Evolutionary conservation across 2,329 filamentous ascomycete genomes (phyloP).

Genomic region (Beauveria australis): DNA sequence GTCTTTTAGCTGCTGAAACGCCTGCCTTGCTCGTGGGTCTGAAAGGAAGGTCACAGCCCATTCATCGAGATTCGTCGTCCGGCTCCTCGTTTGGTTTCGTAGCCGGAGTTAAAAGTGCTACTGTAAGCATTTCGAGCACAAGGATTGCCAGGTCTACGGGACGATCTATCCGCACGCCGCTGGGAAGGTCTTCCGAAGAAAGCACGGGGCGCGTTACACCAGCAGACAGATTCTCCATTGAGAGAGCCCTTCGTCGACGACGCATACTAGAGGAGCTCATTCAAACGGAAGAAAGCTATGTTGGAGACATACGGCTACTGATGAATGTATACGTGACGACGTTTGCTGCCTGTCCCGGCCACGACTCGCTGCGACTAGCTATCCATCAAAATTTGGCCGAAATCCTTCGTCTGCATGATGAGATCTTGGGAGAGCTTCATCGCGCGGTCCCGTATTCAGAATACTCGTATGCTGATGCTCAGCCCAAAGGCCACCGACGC

Average conservation of each 20-base stretch:
- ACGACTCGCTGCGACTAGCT: conserved; percentile 52
- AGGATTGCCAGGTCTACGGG: conserved; percentile 3
- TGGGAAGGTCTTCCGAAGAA: conserved; percentile 49
- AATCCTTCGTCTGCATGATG: conserved; percentile 76
- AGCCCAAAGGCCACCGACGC: conserved; percentile 29
- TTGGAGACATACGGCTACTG: conserved; percentile 78
- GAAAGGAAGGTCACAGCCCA: background rate
- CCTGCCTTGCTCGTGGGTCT: background rate
- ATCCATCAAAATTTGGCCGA: conserved; percentile 74
- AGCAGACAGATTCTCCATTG: conserved; percentile 37
- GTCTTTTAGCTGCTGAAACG: conserved; percentile 8
- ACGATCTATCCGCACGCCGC: conserved; percentile 2
- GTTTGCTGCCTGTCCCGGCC: conserved; percentile 61
- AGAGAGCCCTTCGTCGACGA: conserved; percentile 66
- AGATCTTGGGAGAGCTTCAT: conserved; percentile 68
- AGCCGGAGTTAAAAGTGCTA: conserved; percentile 72
- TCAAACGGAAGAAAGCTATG: conserved; percentile 78
- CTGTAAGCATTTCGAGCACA: conserved; percentile 62
- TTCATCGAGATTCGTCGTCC: conserved; percentile 55
- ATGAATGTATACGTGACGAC: conserved; percentile 77
- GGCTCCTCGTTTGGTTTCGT: conserved; percentile 73
- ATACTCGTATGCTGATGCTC: conserved; percentile 39
- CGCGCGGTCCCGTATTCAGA: conserved; percentile 61
- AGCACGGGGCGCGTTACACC: conserved; percentile 52
- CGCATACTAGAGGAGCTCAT: conserved; percentile 80